A percentile compares a stretch with the other conserved stretches of the same genome.
Evolutionary conservation across 2,329 filamentous ascomycete species (phyloP).

Genomic region (Cercospora sojina): DNA sequence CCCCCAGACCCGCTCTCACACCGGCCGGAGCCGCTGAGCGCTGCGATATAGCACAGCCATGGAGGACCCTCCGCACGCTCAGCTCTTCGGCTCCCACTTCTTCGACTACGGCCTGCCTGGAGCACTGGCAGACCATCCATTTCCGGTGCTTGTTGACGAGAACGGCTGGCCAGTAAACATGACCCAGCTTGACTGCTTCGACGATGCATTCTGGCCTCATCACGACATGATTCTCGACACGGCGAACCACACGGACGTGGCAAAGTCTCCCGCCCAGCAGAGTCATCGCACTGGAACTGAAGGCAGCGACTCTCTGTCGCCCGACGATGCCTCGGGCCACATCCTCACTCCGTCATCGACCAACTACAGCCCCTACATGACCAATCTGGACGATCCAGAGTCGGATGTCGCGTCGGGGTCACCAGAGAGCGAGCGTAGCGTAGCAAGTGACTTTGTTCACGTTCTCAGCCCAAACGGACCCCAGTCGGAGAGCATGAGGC

Average conservation of each 20-base stretch:
- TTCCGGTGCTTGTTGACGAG: not conserved
- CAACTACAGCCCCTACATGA: slow-evolving; percentile 18
- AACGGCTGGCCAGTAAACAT: slow-evolving; percentile 2
- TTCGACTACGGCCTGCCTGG: slow-evolving; percentile 16
- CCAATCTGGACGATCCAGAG: slow-evolving; percentile 20
- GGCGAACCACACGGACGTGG: slow-evolving; percentile 8
- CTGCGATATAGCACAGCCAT: not conserved
- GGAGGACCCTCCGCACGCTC: not conserved
- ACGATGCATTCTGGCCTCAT: not conserved
- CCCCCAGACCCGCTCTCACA: slow-evolving; percentile 4
- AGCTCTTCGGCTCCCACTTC: slow-evolving; percentile 1
- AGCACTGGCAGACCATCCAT: not conserved
- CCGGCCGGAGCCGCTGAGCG: slow-evolving; percentile 3
- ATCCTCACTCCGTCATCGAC: slow-evolving; percentile 31
- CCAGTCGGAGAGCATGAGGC: slow-evolving; percentile 14
- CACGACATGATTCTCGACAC: not conserved
- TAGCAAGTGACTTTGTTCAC: slow-evolving; percentile 27
- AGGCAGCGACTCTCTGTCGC: slow-evolving; percentile 28
- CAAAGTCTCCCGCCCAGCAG: slow-evolving; percentile 21
- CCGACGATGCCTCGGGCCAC: slow-evolving; percentile 21
- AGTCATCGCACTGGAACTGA: slow-evolving; percentile 11
- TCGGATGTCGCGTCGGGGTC: slow-evolving; percentile 22
- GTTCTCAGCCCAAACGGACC: slow-evolving; percentile 14
- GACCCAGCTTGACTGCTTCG: slow-evolving; percentile 5
- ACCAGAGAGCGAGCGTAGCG: slow-evolving; percentile 21